These are phyloP conservation scores for Penicillium sp. DNA, from an alignment of 2,329 filamentous ascomycete species.

Conservation along the genomic window DNA sequence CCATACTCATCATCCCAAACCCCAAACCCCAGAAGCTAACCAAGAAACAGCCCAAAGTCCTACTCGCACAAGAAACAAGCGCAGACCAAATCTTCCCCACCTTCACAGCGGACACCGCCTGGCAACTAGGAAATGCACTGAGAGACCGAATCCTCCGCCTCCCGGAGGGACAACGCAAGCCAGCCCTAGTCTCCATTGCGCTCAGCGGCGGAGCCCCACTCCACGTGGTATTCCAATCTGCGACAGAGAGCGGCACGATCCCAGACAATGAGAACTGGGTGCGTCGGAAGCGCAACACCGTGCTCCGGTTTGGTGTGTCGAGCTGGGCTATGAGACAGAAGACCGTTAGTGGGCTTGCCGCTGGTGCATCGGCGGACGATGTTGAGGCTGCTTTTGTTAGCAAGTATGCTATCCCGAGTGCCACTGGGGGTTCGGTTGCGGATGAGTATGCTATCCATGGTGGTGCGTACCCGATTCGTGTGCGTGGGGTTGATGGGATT, in stretches of 20 bases:
- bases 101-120: conserved; percentile 44
- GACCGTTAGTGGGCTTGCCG: conserved; percentile 40
- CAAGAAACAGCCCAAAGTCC: conserved; percentile 25
- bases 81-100: conserved; percentile 32
- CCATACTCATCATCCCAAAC: neutral
- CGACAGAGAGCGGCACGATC: conserved; percentile 64
- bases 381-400: conserved; percentile 65
- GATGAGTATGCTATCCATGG: conserved; percentile 74
- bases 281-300: conserved; percentile 67
- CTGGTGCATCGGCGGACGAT: conserved; percentile 36
- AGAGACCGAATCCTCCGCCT: conserved; percentile 41
- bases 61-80: conserved; percentile 34
- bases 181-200: conserved; percentile 44
- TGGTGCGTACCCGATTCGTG: conserved; percentile 70
- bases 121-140: conserved; percentile 39
- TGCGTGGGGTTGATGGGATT: conserved; percentile 71
- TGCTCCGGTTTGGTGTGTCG: conserved; percentile 67
- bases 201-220: conserved; percentile 31
- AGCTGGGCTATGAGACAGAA: conserved; percentile 73
- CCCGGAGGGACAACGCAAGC: conserved; percentile 33
- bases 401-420: conserved; percentile 62
- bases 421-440: conserved; percentile 47
- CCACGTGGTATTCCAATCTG: conserved; percentile 69
- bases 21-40: neutral
- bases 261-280: conserved; percentile 75